These are phyloP conservation scores for Artemisia argyi DNA, from an alignment of 129 eudicot species.

Conservation along the genomic window DNA sequence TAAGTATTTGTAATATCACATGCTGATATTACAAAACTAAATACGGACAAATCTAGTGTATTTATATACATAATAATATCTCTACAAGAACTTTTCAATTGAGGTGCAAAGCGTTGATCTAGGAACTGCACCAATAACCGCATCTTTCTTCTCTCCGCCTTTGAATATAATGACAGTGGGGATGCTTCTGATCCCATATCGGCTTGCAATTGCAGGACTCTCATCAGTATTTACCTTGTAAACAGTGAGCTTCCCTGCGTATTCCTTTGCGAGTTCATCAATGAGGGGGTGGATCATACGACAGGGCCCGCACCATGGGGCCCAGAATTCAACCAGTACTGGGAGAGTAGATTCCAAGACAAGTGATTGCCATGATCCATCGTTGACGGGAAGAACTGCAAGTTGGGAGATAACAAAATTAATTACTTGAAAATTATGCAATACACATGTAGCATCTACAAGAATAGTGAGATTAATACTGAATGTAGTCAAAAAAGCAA, in stretches of 20 bases:
- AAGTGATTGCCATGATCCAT: conserved; percentile 58
- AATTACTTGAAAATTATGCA: not conserved
- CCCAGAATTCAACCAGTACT: conserved; percentile 95
- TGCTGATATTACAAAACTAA: conserved; percentile 24
- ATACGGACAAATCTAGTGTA: conserved; percentile 27
- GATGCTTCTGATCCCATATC: conserved; percentile 88
- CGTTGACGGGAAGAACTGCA: conserved; percentile 65
- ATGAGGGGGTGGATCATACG: conserved; percentile 87
- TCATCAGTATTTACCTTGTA: conserved; percentile 94
- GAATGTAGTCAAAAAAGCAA: not conserved
- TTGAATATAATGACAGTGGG: conserved; percentile 90
- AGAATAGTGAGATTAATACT: not conserved
- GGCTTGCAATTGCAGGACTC: conserved; percentile 67
- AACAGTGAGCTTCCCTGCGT: conserved; percentile 73
- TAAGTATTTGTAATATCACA: conserved; percentile 33
- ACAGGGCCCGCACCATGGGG: conserved; percentile 99
- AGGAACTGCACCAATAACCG: conserved; percentile 95
- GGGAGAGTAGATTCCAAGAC: conserved; percentile 59
- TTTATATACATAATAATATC: conserved; percentile 13
- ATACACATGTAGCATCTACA: not conserved
- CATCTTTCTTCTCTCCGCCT: conserved; percentile 92
- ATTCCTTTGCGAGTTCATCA: conserved; percentile 80
- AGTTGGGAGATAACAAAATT: not conserved
- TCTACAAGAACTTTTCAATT: conserved; percentile 78
- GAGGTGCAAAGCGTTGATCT: conserved; percentile 55